Conservation (phyloP, 306 rosid genomes). For the Acacia acuminata region DNA sequence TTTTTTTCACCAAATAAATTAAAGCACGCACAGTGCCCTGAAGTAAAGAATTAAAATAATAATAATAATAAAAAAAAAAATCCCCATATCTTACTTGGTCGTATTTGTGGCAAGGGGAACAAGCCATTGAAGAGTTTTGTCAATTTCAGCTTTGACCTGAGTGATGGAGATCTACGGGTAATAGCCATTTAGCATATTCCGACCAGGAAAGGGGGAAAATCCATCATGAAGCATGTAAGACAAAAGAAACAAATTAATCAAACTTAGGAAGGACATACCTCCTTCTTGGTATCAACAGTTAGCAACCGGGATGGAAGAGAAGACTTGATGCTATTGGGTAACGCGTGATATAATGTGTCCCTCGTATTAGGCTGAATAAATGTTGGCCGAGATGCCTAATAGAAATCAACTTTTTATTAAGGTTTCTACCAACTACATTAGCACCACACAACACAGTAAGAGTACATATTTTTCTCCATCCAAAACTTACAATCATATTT, state of each 20-base stretch:
- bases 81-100: conserved; percentile 57
- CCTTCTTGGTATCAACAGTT: conserved; percentile 48
- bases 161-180: conserved; percentile 61
- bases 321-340: conserved; percentile 70
- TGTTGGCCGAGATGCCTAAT: conserved; percentile 82
- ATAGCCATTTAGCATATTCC: conserved; percentile 22
- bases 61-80: no score
- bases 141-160: conserved; percentile 72
- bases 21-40: neutral
- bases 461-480: neutral
- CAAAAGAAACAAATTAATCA: neutral
- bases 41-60: neutral
- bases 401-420: conserved; percentile 11
- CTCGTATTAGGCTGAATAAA: conserved; percentile 77
- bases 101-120: conserved; percentile 82
- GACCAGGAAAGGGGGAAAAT: conserved; percentile 9
- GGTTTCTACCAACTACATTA: conserved; percentile 19
- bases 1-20: conserved; percentile 4
- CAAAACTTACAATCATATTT: conserved; percentile 69
- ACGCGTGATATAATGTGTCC: conserved; percentile 77
- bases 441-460: conserved; percentile 14
- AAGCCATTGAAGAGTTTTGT: conserved; percentile 79
- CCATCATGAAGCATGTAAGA: conserved; percentile 3
- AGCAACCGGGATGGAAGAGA: conserved; percentile 73
- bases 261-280: conserved; percentile 49